Conservation (phyloP, 768 basidiomycete genomes). For the Pleurotus salmoneostramineus region DNA sequence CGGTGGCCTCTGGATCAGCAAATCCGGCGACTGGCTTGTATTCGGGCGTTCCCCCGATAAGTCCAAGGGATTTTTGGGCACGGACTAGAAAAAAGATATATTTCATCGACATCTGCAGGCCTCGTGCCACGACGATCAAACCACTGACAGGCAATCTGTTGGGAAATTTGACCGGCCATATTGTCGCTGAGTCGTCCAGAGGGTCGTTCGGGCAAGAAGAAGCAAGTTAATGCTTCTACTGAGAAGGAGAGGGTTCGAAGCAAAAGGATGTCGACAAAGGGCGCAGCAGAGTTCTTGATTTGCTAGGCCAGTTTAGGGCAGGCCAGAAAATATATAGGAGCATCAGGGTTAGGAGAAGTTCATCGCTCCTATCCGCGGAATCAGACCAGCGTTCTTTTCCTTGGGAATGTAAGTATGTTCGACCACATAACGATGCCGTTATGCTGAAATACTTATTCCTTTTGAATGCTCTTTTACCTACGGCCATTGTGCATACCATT, state of each 20-base stretch:
- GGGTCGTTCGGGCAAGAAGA: constrained; percentile 34
- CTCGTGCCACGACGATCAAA: constrained; percentile 11
- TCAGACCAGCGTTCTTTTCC: no score
- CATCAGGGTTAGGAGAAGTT: no score
- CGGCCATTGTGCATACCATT: neutral
- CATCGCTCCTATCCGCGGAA: no score
- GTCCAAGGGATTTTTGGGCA: constrained; percentile 89
- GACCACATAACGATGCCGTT: neutral
- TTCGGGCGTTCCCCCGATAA: constrained; percentile 78
- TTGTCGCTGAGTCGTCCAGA: constrained; percentile 24
- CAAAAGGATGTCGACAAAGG: constrained; percentile 10
- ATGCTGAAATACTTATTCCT: neutral
- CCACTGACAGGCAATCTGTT: constrained; percentile 84
- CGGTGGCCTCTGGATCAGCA: constrained; percentile 62
- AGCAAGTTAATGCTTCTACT: constrained; percentile 82
- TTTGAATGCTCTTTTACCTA: neutral
- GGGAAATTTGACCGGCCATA: constrained; percentile 74
- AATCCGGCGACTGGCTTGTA: constrained; percentile 67
- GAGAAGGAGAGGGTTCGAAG: constrained; percentile 22
- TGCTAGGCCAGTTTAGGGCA: no score
- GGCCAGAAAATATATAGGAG: no score
- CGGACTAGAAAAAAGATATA: constrained; percentile 63
- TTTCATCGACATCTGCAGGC: constrained; percentile 3
- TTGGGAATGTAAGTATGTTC: no score
- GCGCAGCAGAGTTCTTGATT: no score